These are phyloP conservation scores for Botrytis byssoidea DNA, from an alignment of 2,329 filamentous ascomycete genomes.

Conservation along the genomic window DNA sequence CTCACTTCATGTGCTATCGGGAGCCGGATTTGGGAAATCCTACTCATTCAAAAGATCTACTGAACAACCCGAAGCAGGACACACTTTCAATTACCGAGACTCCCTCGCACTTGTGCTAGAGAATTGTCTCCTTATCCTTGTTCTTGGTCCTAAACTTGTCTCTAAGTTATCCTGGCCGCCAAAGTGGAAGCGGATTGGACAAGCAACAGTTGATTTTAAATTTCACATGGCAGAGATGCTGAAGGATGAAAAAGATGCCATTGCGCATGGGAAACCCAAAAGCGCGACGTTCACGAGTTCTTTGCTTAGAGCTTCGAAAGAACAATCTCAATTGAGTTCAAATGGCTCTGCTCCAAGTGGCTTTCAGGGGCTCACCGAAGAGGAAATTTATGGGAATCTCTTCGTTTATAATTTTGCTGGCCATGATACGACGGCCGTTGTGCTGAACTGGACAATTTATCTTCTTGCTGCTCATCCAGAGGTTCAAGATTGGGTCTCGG, in stretches of 20 bases:
- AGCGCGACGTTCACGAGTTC: constrained; percentile 5
- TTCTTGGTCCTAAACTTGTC: constrained; percentile 1
- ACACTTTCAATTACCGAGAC: not conserved
- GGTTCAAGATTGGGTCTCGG: constrained; percentile 29
- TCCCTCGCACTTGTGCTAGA: not conserved
- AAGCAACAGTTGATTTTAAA: constrained; percentile 4
- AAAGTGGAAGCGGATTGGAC: not conserved
- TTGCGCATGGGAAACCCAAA: not conserved
- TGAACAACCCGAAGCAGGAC: not conserved
- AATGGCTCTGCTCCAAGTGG: not conserved
- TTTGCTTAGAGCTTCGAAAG: constrained; percentile 8
- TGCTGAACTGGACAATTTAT: constrained; percentile 32
- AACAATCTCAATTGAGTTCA: not conserved
- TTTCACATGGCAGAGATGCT: constrained; percentile 5
- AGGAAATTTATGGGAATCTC: constrained; percentile 38
- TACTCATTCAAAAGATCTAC: constrained; percentile 3
- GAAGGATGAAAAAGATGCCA: not conserved
- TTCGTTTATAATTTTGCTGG: constrained; percentile 39
- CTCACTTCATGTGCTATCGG: not conserved
- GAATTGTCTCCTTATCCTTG: not conserved
- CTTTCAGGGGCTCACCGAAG: constrained; percentile 37
- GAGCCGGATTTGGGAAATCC: constrained; percentile 9
- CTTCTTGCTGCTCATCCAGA: constrained; percentile 31
- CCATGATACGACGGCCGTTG: constrained; percentile 39
- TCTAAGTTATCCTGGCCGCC: not conserved